Evolutionary conservation across 2,329 filamentous ascomycete genomes (phyloP), one percentile per base, ranked within the genome.

Genomic region (Cercospora sesami): DNA sequence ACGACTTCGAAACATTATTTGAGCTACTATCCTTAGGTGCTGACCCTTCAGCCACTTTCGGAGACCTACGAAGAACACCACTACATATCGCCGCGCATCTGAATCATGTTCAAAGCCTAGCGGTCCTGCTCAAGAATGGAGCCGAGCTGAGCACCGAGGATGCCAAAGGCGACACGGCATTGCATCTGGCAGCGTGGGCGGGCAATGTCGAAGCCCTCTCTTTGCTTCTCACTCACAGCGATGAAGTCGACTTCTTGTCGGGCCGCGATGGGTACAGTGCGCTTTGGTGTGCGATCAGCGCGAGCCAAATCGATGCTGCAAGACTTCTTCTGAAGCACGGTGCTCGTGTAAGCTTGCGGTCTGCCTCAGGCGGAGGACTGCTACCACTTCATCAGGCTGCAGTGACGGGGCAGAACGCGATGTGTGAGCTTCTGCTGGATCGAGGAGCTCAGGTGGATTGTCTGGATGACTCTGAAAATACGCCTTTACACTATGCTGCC

Each of bases 311-410:
- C 58, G 73, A 75, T 42, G 72, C 71, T 14, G 74, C 69, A 16
- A 69, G 73, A 3, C 63, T 75, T 3, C 65, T 76, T 4, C 70
- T 75, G 4, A 73, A 71, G 64, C 71, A 74, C 45, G 74, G 74
- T 8, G 75, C 74, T 30, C 64, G 74, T 12, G 71, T 76, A 9
- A 73, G 71, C 51, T 63, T 75, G 5, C 72, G 69, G 9, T 69
- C 73, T 26, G 67, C 69, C 3, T 68, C 69, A 9, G 75, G 70
- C 1, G 60, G 42, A 8, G 69, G 69, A 6, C 69, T 75, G 4
- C 67, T 66, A 64, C 74, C 74, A 31, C 59, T 77, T 10, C 75
- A 76, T 57, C 75, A 76, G 68, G 75, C 75, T 51, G 74, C 75
- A 10, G 72, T 75, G 6, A 77, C 71, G 16, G 69, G 71, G 12